phyloP scores from a whole-genome alignment of 768 basidiomycete species.

The Lentinus brumalis region DNA sequence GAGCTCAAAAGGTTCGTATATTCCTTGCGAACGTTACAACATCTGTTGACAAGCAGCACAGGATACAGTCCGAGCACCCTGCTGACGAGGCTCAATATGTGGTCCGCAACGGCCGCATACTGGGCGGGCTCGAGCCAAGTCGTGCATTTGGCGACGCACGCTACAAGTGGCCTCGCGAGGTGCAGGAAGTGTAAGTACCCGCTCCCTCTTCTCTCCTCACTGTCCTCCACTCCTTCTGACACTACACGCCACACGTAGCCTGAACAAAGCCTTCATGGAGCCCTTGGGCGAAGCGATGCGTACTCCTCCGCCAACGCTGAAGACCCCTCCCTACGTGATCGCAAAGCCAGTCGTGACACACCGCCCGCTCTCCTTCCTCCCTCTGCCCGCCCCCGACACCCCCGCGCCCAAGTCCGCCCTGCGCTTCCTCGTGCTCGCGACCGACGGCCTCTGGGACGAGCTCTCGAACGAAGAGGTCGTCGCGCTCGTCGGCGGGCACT shows the following conservation, averaged over 20 bases:
- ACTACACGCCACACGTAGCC: slow-evolving; percentile 31
- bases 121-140: slow-evolving; percentile 86
- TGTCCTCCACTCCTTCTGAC: background rate
- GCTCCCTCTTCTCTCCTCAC: background rate
- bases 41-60: slow-evolving; percentile 28
- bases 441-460: slow-evolving; percentile 66
- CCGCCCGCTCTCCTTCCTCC: slow-evolving; percentile 61
- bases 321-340: slow-evolving; percentile 93
- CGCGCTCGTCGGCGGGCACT: slow-evolving; percentile 79
- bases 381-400: slow-evolving; percentile 28
- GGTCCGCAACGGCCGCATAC: slow-evolving; percentile 76
- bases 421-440: slow-evolving; percentile 87
- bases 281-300: slow-evolving; percentile 64
- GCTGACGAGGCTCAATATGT: slow-evolving; percentile 70
- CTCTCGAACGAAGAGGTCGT: slow-evolving; percentile 81
- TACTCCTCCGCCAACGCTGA: slow-evolving; percentile 59
- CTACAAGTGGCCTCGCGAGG: slow-evolving; percentile 81
- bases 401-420: slow-evolving; percentile 40
- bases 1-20: slow-evolving; percentile 74
- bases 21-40: background rate
- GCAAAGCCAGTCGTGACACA: slow-evolving; percentile 83
- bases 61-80: slow-evolving; percentile 85
- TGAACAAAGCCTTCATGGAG: slow-evolving; percentile 67
- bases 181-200: slow-evolving; percentile 66
- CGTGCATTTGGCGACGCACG: slow-evolving; percentile 88